phyloP scores from a whole-genome alignment of 2,329 filamentous ascomycete genomes.

The Cercospora zeina region DNA sequence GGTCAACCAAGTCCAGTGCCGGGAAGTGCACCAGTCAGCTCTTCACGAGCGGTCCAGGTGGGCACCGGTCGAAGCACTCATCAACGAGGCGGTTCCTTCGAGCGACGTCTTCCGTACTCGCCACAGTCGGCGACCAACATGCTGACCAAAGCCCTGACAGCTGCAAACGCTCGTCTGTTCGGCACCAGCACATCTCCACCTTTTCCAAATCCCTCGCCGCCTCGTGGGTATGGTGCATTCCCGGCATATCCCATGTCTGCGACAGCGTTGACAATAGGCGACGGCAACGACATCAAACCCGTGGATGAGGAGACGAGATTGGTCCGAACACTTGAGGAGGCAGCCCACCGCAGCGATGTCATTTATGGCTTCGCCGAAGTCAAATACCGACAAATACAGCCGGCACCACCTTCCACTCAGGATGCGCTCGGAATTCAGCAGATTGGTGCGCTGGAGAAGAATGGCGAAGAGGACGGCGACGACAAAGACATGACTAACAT shows the following conservation, averaged over 20 bases:
- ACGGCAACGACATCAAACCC: constrained; percentile 59
- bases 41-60: constrained; percentile 73
- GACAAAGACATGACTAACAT: constrained; percentile 81
- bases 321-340: constrained; percentile 82
- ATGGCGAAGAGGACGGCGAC: constrained; percentile 58
- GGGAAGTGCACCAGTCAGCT: constrained; percentile 61
- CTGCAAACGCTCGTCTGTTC: constrained; percentile 77
- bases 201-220: constrained; percentile 67
- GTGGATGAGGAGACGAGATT: constrained; percentile 78
- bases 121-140: constrained; percentile 82
- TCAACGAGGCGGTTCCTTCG: constrained; percentile 76
- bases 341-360: constrained; percentile 89
- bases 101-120: constrained; percentile 71
- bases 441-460: constrained; percentile 57
- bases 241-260: constrained; percentile 78
- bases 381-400: constrained; percentile 96
- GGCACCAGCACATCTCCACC: constrained; percentile 66
- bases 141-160: constrained; percentile 91
- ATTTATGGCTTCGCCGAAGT: constrained; percentile 98
- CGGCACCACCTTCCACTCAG: constrained; percentile 72
- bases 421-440: constrained; percentile 63
- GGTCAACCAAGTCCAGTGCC: constrained; percentile 67
- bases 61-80: constrained; percentile 69
- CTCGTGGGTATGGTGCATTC: constrained; percentile 75
- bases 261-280: constrained; percentile 60